Percentiles rank a stretch among this genome's conserved stretches.
Conservation (phyloP, 371 early-diverging fungal species). For the Mortierella sp. region DNA sequence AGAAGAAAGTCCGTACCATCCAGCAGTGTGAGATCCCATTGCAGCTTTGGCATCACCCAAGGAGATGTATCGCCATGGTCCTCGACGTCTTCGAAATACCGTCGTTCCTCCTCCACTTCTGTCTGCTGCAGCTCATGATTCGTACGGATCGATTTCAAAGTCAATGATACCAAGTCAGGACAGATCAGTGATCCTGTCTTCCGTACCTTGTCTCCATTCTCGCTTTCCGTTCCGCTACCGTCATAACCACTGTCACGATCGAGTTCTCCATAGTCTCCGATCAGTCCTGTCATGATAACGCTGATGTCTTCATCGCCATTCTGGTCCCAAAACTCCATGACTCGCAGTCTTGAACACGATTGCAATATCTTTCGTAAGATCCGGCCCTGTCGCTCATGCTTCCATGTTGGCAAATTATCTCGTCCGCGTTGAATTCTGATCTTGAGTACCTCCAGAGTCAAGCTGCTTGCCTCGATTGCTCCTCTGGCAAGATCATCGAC, state of each 20-base stretch:
- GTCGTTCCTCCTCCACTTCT: background rate
- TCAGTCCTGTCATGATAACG: background rate
- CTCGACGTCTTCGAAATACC: background rate
- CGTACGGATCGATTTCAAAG: too few relatives aligned
- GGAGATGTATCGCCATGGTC: background rate
- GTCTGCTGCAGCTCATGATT: too few relatives aligned
- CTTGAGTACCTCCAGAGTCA: constrained; percentile 11
- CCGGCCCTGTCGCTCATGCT: background rate
- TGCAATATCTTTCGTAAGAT: background rate
- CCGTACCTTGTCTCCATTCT: background rate
- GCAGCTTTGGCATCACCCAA: constrained; percentile 10
- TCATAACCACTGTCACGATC: background rate
- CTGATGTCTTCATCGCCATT: constrained; percentile 1
- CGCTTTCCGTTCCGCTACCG: too few relatives aligned
- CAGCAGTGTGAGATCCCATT: background rate
- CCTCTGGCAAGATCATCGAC: constrained; percentile 3
- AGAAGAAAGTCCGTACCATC: constrained; percentile 3
- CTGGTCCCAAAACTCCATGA: background rate
- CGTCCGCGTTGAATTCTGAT: background rate
- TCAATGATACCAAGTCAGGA: background rate
- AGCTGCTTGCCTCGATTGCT: constrained; percentile 4
- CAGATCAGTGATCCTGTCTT: background rate
- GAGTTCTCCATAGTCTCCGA: background rate
- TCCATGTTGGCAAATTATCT: background rate
- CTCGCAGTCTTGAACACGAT: background rate